These are phyloP conservation scores for Raphanus raphanistrum DNA, from an alignment of 345 rosid species.

Conservation along the genomic window DNA sequence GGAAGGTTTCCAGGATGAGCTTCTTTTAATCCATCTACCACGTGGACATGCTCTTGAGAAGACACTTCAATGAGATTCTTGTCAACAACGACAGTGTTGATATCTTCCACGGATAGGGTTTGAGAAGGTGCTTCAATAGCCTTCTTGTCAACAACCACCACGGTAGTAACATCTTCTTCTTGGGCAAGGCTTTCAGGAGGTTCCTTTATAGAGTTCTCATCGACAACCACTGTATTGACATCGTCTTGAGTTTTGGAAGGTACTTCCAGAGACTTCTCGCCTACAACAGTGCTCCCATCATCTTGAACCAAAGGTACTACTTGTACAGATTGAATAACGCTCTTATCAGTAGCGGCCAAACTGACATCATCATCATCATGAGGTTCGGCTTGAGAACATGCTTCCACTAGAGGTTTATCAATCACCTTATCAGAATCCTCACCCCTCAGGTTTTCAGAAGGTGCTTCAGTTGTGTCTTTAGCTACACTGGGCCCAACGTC, in stretches of 20 bases:
- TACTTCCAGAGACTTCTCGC: constrained; percentile 17
- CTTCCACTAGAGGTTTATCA: constrained; percentile 24
- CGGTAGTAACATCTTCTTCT: constrained; percentile 43
- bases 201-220: constrained; percentile 37
- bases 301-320: constrained; percentile 26
- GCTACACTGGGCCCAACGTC: constrained; percentile 1
- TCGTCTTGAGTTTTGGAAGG: constrained; percentile 25
- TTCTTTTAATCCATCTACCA: constrained; percentile 34
- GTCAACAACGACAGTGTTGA: constrained; percentile 36
- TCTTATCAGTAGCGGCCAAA: constrained; percentile 21
- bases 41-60: constrained; percentile 31
- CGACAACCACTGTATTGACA: constrained; percentile 36
- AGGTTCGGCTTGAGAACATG: neutral
- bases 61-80: constrained; percentile 40
- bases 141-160: constrained; percentile 6
- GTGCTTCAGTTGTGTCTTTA: constrained; percentile 11
- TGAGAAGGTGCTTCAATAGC: constrained; percentile 36
- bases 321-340: neutral
- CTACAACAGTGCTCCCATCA: constrained; percentile 11
- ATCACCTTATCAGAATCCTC: constrained; percentile 16
- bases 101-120: constrained; percentile 42
- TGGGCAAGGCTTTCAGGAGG: constrained; percentile 36
- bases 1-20: constrained; percentile 14
- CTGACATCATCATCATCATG: constrained; percentile 13
- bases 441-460: constrained; percentile 7